Conservation (phyloP, 306 rosid genomes). For the Fagus sylvatica region DNA sequence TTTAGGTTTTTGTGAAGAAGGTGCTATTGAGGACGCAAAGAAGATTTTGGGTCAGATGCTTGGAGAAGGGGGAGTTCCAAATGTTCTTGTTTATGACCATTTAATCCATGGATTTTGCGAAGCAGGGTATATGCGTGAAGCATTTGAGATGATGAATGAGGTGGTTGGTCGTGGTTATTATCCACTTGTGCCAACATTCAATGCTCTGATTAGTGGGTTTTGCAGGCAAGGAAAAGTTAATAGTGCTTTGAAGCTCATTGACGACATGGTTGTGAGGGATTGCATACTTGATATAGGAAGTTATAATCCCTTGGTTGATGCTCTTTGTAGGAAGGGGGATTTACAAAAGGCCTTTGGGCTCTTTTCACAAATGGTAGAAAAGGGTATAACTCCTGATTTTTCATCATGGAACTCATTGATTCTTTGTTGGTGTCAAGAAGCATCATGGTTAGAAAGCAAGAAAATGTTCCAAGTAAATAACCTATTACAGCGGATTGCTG, state of each 20-base stretch:
- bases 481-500: constrained; percentile 22
- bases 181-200: constrained; percentile 60
- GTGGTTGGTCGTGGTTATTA: constrained; percentile 53
- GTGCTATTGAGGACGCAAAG: constrained; percentile 57
- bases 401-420: constrained; percentile 55
- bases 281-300: constrained; percentile 46
- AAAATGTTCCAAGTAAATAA: constrained; percentile 20
- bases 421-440: constrained; percentile 38
- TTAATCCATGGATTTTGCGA: constrained; percentile 50
- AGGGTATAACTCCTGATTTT: constrained; percentile 50
- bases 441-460: constrained; percentile 25
- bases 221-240: constrained; percentile 53
- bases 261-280: constrained; percentile 61
- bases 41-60: constrained; percentile 50
- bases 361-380: constrained; percentile 49
- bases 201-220: constrained; percentile 53
- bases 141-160: constrained; percentile 62
- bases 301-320: constrained; percentile 48
- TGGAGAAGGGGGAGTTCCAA: constrained; percentile 58
- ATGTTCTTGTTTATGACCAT: constrained; percentile 53
- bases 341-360: constrained; percentile 52
- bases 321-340: constrained; percentile 48
- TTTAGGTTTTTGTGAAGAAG: constrained; percentile 44
- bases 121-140: constrained; percentile 49
- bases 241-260: constrained; percentile 54